phyloP scores from a whole-genome alignment of 1,284 basidiomycete species.

The Ceratobasidium theobromae region DNA sequence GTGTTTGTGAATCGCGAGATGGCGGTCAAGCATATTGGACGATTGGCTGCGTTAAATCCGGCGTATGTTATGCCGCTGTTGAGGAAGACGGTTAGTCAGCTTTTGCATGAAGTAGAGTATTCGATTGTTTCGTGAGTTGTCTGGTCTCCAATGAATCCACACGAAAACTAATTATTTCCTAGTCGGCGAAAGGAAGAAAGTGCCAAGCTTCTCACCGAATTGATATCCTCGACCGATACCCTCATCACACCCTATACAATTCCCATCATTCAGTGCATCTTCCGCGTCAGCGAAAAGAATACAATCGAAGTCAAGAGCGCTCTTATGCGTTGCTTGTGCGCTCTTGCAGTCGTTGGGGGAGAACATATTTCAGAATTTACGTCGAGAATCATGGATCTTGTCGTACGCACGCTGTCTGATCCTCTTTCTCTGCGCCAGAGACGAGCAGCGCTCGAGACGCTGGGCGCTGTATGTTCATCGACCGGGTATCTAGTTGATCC shows the following conservation, averaged over 20 bases:
- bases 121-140: constrained; percentile 77
- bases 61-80: constrained; percentile 99
- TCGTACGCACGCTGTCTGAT: constrained; percentile 16
- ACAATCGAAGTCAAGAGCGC: constrained; percentile 24
- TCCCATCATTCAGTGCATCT: constrained; percentile 9
- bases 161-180: no score
- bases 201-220: constrained; percentile 21
- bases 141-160: no score
- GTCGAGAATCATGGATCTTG: constrained; percentile 4
- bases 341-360: constrained; percentile 11
- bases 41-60: constrained; percentile 93
- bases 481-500: constrained; percentile 22
- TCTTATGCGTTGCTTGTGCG: constrained; percentile 15
- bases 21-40: constrained; percentile 89
- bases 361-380: constrained; percentile 19
- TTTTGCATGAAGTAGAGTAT: constrained; percentile 97
- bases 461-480: constrained; percentile 25
- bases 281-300: constrained; percentile 3
- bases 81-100: constrained; percentile 93
- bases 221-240: constrained; percentile 11
- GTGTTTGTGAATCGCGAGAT: constrained; percentile 91
- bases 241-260: constrained; percentile 24
- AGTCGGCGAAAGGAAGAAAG: constrained; percentile 28
- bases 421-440: constrained; percentile 6
- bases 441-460: constrained; percentile 11